Evolutionary conservation across 257 asterid species (phyloP).

Genomic region (Paraleonurus japonicus): DNA sequence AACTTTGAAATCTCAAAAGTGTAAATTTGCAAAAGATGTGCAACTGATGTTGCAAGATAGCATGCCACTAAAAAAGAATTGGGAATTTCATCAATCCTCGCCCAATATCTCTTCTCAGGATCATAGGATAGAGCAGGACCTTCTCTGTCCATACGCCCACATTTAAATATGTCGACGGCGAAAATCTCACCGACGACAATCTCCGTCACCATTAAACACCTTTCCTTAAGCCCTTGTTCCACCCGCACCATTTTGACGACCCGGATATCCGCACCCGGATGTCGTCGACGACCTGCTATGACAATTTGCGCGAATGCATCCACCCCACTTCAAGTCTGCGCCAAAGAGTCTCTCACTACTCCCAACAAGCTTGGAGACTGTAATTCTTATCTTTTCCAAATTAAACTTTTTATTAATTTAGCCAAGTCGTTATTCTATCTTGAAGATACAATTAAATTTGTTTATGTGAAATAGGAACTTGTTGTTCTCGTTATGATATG

Average conservation of each 20-base stretch:
- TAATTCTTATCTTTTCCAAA: conserved; percentile 30
- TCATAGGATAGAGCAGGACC: background rate
- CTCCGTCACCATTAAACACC: conserved; percentile 51
- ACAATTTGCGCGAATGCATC: conserved; percentile 48
- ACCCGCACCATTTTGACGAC: conserved; percentile 29
- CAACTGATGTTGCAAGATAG: background rate
- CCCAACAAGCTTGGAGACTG: conserved; percentile 94
- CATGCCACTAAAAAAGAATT: background rate
- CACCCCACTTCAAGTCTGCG: conserved; percentile 70
- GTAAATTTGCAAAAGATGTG: too few species aligned
- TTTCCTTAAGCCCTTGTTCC: conserved; percentile 32
- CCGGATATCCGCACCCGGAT: conserved; percentile 24
- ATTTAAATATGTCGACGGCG: conserved; percentile 48
- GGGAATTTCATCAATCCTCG: background rate
- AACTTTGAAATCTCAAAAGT: too few species aligned
- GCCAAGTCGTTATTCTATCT: background rate
- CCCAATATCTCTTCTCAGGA: background rate
- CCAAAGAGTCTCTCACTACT: conserved; percentile 62
- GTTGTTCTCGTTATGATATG: background rate
- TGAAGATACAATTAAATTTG: background rate
- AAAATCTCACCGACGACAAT: conserved; percentile 48
- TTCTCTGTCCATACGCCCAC: background rate
- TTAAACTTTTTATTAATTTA: background rate
- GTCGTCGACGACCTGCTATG: conserved; percentile 26
- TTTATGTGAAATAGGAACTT: background rate